Evolutionary conservation across 1,284 basidiomycete genomes (phyloP).

Genomic region (Cutaneotrichosporon mucoides): DNA sequence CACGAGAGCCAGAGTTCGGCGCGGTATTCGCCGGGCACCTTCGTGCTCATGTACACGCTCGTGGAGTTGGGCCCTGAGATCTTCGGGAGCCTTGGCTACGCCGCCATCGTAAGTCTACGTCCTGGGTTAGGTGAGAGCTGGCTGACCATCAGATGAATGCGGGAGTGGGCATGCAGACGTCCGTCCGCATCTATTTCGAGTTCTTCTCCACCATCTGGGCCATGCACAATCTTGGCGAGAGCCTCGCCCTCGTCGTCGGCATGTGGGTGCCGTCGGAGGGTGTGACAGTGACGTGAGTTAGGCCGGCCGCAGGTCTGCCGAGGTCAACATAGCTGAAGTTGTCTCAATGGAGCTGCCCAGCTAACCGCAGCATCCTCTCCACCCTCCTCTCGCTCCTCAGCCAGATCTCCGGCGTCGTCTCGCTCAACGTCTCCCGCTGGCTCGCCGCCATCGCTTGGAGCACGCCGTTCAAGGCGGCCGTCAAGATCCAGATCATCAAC

Average conservation of each 20-base stretch:
- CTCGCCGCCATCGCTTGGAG: conserved; percentile 45
- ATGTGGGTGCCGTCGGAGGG: conserved; percentile 37
- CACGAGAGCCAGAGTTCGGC: conserved; percentile 50
- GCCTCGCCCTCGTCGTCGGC: conserved; percentile 38
- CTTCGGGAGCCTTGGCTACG: conserved; percentile 32
- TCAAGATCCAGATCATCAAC: conserved; percentile 50
- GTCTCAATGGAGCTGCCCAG: conserved; percentile 5
- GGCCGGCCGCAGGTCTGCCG: background rate
- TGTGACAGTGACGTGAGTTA: conserved; percentile 34
- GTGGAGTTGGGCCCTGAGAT: conserved; percentile 50
- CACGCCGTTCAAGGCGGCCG: conserved; percentile 36
- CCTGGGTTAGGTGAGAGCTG: no score
- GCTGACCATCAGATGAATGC: conserved; percentile 43
- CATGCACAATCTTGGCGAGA: conserved; percentile 48
- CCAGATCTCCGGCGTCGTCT: conserved; percentile 49
- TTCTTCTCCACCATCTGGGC: conserved; percentile 49
- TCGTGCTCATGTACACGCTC: conserved; percentile 50
- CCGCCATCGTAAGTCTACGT: conserved; percentile 28
- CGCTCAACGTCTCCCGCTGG: conserved; percentile 49
- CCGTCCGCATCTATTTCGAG: conserved; percentile 49
- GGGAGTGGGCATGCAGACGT: conserved; percentile 49
- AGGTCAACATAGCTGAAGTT: background rate
- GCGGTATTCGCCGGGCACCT: conserved; percentile 48
- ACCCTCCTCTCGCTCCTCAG: conserved; percentile 42
- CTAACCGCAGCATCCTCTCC: conserved; percentile 48